phyloP scores from a whole-genome alignment of 2,329 filamentous ascomycete genomes.

The Tetracladium maxilliforme region DNA sequence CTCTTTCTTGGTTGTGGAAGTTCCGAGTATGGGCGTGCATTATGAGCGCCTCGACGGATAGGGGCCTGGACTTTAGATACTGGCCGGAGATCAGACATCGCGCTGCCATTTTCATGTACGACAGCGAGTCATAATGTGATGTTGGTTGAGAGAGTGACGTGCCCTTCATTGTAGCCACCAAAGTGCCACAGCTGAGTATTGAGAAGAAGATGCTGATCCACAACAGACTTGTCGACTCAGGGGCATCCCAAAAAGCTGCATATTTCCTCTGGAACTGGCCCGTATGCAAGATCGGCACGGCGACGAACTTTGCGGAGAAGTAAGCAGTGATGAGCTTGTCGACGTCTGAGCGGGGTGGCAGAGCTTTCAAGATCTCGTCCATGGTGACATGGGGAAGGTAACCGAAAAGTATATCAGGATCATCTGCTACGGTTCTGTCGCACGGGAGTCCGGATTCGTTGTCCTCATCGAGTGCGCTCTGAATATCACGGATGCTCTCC shows the following conservation, averaged over 20 bases:
- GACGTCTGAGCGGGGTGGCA: conserved; percentile 7
- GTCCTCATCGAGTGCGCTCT: no score
- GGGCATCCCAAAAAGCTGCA: conserved; percentile 7
- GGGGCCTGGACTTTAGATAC: conserved; percentile 9
- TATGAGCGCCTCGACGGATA: conserved; percentile 8
- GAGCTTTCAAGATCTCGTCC: conserved; percentile 5
- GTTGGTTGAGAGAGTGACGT: no score
- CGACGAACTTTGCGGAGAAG: conserved; percentile 6
- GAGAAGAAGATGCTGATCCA: conserved; percentile 12
- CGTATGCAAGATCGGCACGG: conserved; percentile 8
- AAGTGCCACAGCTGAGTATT: conserved; percentile 6
- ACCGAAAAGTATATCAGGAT: conserved; percentile 9
- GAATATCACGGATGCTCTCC: conserved; percentile 10
- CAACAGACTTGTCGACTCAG: conserved; percentile 5
- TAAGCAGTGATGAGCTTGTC: conserved; percentile 8
- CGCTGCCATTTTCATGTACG: conserved; percentile 9
- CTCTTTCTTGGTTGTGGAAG: conserved; percentile 10
- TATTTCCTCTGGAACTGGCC: conserved; percentile 10
- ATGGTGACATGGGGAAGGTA: conserved; percentile 3
- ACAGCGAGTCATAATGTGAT: no score
- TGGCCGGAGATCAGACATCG: conserved; percentile 10
- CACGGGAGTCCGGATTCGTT: no score
- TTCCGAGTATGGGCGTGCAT: conserved; percentile 11
- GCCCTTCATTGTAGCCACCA: no score
- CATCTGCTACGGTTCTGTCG: conserved; percentile 13